phyloP scores from a whole-genome alignment of 1,284 basidiomycete species.

The Microbotryum silenes-acaulis region DNA sequence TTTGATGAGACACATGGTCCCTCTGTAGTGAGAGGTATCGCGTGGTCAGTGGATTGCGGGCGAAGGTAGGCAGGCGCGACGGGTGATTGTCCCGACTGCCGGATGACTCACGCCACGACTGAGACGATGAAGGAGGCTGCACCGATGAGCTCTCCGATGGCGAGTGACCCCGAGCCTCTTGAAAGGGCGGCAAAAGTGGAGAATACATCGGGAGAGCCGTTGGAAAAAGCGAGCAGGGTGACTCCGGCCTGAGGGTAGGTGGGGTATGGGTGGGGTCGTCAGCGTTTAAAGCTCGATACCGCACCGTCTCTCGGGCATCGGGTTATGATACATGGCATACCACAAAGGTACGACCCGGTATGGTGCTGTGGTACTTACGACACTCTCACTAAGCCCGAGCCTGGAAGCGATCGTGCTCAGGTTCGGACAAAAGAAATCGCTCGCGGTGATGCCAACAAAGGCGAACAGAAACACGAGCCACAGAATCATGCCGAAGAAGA shows the following conservation, averaged over 20 bases:
- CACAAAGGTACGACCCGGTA: background rate
- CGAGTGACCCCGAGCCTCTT: constrained; percentile 73
- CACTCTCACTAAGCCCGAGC: constrained; percentile 76
- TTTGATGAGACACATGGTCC: constrained; percentile 89
- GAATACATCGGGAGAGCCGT: constrained; percentile 86
- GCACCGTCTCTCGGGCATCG: background rate
- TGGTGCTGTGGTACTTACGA: constrained; percentile 44
- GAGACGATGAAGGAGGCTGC: constrained; percentile 93
- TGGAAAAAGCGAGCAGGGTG: constrained; percentile 87
- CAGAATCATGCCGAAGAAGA: constrained; percentile 56
- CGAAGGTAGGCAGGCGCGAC: background rate
- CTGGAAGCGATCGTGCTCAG: constrained; percentile 70
- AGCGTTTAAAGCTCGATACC: too few species aligned
- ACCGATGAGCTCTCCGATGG: constrained; percentile 88
- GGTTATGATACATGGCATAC: background rate
- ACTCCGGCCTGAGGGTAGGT: constrained; percentile 53
- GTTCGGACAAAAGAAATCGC: constrained; percentile 93
- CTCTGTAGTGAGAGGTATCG: constrained; percentile 43
- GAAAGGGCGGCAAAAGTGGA: constrained; percentile 91
- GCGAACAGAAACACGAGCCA: constrained; percentile 79
- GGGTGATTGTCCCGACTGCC: too few species aligned
- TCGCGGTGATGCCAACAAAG: constrained; percentile 78
- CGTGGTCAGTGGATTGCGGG: too few species aligned
- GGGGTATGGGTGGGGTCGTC: too few species aligned
- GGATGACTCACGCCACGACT: constrained; percentile 55